Evolutionary conservation across 1,284 basidiomycete genomes (phyloP), one percentile per base, ranked within the genome.

Genomic region (Cutaneotrichosporon cavernicola): DNA sequence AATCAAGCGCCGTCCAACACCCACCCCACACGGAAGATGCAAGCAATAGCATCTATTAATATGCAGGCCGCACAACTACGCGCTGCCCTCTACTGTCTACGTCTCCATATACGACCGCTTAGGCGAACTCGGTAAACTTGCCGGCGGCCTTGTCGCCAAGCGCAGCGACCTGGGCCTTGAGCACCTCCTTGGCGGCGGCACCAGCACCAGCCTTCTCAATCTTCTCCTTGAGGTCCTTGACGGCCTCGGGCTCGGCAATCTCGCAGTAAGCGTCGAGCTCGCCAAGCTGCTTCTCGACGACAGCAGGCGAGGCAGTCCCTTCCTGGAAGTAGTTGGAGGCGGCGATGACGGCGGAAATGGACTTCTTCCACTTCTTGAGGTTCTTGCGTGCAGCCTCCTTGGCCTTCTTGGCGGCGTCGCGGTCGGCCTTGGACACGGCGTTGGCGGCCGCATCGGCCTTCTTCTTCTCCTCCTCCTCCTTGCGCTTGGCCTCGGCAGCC

Each of bases 351-450:
- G 80, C 78, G 49, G 82, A 73, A 67, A 83, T 74, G 56, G 78
- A 65, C 78, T 84, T 84, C 75, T 83, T 83, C 77, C 81, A 82
- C 76, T 83, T 83, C 75, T 83, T 84, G 70, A 83, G 72, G 74
- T 83, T 83, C 79, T 83, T 83, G 73, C 80, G 81, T 46, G 83
- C 84, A 26, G 87, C 86, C 71, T 89, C 86, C 71, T 87, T 85
- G n/a, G 91, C 92, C 85, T 98, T 98, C 85, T 99, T 99, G 26
- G 93, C 92, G 56, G 93, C 95, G 64, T 83, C 84, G 56, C 81
- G 79, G 76, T 89, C 91, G 4, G 90, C 90, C 75, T 81, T 75
- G 68, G 72, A 73, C 16, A 72, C 70, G 65, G 77, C 71, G 34
- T 64, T 76, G 74, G 73, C 73, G 69, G 78, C 78, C 63, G 81